These are phyloP conservation scores for Neopestalotiopsis sp. DNA, from an alignment of 2,329 filamentous ascomycete genomes.

Conservation along the genomic window DNA sequence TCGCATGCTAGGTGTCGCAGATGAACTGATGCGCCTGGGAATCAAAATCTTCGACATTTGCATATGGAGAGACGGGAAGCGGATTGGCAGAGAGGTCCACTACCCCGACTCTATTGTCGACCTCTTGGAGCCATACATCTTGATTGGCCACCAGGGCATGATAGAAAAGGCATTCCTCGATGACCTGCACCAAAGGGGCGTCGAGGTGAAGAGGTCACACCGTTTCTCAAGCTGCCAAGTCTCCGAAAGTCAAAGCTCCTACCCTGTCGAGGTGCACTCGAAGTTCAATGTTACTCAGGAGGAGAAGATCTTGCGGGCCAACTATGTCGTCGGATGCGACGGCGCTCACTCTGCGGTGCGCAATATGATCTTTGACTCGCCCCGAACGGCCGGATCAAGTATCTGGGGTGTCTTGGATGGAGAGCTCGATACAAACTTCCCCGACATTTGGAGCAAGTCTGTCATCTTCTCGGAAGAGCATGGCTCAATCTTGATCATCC, in stretches of 20 bases:
- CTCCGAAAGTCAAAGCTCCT: slow-evolving; percentile 19
- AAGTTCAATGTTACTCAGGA: slow-evolving; percentile 40
- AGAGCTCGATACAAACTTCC: slow-evolving; percentile 73
- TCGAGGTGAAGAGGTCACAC: slow-evolving; percentile 67
- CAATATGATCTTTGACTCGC: slow-evolving; percentile 62
- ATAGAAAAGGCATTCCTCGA: slow-evolving; percentile 74
- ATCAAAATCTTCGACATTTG: slow-evolving; percentile 77
- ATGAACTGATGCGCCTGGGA: slow-evolving; percentile 68
- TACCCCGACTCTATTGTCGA: slow-evolving; percentile 64
- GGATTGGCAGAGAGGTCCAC: slow-evolving; percentile 70
- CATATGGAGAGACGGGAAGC: slow-evolving; percentile 71
- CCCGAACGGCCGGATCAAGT: slow-evolving; percentile 69
- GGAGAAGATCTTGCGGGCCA: slow-evolving; percentile 53
- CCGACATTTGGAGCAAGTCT: slow-evolving; percentile 77
- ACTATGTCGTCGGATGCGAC: slow-evolving; percentile 75
- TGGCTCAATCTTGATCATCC: slow-evolving; percentile 76
- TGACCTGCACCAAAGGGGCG: slow-evolving; percentile 69
- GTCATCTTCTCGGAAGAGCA: slow-evolving; percentile 70
- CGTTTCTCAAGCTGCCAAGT: slow-evolving; percentile 59
- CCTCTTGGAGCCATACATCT: slow-evolving; percentile 61
- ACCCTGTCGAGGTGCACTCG: slow-evolving; percentile 44
- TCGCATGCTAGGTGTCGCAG: slow-evolving; percentile 75
- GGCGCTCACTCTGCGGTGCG: slow-evolving; percentile 75
- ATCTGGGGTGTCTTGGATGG: slow-evolving; percentile 77
- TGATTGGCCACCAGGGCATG: slow-evolving; percentile 75